These are phyloP conservation scores for Malassezia equina DNA, from an alignment of 1,284 basidiomycete species.

Conservation along the genomic window DNA sequence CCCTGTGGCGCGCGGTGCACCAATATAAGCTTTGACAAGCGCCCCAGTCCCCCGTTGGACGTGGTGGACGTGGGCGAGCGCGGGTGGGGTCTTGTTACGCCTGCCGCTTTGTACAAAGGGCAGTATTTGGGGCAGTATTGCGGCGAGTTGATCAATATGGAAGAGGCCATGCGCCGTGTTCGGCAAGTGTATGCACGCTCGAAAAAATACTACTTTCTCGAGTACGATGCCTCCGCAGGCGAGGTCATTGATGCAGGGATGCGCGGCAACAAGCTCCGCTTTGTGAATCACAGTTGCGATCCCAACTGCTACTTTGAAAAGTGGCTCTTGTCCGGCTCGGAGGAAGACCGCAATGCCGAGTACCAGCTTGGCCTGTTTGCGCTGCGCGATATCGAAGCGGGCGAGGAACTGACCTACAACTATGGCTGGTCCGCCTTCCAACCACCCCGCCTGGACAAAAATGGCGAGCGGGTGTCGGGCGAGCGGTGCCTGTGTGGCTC, in stretches of 20 bases:
- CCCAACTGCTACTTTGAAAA: constrained; percentile 42
- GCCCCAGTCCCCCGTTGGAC: constrained; percentile 22
- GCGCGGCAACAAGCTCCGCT: constrained; percentile 39
- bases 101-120: constrained; percentile 25
- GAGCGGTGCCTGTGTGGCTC: constrained; percentile 33
- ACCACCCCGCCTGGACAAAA: constrained; percentile 19
- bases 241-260: constrained; percentile 39
- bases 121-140: constrained; percentile 41
- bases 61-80: constrained; percentile 29
- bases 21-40: constrained; percentile 34
- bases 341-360: constrained; percentile 32
- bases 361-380: constrained; percentile 43
- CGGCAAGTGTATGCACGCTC: constrained; percentile 29
- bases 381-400: constrained; percentile 31
- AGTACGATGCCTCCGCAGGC: constrained; percentile 39
- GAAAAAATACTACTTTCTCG: constrained; percentile 39
- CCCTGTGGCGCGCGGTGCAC: constrained; percentile 36
- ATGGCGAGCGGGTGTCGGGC: constrained; percentile 9
- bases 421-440: constrained; percentile 38
- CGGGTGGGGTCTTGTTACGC: constrained; percentile 36
- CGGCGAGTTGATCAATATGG: constrained; percentile 37
- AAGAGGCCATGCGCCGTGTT: constrained; percentile 29
- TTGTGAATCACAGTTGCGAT: constrained; percentile 42
- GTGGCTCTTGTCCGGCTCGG: constrained; percentile 38
- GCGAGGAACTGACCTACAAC: constrained; percentile 43